phyloP scores from a whole-genome alignment of 345 rosid species.

The Abelmoschus esculentus region DNA sequence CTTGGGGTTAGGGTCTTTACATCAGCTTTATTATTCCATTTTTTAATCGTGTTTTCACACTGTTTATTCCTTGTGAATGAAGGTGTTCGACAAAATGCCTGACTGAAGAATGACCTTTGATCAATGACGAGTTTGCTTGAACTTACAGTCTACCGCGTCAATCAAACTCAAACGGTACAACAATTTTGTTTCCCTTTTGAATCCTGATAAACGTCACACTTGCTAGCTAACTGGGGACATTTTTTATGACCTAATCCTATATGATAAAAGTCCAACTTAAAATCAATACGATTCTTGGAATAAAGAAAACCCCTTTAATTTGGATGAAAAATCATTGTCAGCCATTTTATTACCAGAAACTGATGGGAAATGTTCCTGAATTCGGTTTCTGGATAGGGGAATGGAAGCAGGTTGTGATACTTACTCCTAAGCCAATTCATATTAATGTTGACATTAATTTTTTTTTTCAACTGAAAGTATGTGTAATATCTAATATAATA shows the following conservation, averaged over 20 bases:
- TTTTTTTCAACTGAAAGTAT: conserved; percentile 6
- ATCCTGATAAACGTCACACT: background rate
- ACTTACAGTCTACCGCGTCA: conserved; percentile 40
- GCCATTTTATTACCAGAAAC: background rate
- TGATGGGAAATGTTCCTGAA: conserved; percentile 12
- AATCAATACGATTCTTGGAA: background rate
- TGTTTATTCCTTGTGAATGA: conserved; percentile 15
- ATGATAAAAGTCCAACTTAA: background rate
- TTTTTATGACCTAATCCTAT: background rate
- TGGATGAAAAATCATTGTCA: conserved; percentile 4
- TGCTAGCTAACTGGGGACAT: background rate
- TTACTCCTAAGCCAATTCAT: background rate
- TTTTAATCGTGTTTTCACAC: background rate
- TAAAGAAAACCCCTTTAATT: background rate
- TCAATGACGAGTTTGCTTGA: conserved; percentile 31
- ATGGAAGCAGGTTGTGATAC: conserved; percentile 9
- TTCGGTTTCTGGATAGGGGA: too few species aligned
- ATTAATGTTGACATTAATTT: conserved; percentile 7
- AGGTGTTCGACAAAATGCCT: conserved; percentile 23
- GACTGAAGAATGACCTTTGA: conserved; percentile 12
- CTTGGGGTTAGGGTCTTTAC: conserved; percentile 26
- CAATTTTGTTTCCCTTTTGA: background rate
- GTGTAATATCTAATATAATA: too few species aligned
- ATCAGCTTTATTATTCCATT: conserved; percentile 7
- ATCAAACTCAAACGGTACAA: too few species aligned